Evolutionary conservation across 2,329 filamentous ascomycete species (phyloP).

Genomic region (Aspergillus transmontanensis): DNA sequence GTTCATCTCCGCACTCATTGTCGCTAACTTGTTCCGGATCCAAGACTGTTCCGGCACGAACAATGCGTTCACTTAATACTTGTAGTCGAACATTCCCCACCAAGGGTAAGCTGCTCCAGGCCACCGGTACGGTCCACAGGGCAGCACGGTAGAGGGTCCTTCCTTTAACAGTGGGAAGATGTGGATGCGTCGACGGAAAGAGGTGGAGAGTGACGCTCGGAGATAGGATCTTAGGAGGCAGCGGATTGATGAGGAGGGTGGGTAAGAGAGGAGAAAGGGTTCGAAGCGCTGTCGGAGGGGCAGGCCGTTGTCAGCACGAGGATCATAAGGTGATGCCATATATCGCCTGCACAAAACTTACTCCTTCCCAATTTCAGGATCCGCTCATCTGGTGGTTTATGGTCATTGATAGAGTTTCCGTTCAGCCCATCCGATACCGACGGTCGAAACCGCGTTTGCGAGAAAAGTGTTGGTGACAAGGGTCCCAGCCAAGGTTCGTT

Average conservation of each 20-base stretch:
- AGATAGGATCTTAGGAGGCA: constrained; percentile 64
- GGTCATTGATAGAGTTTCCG: constrained; percentile 34
- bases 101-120: constrained; percentile 90
- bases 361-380: constrained; percentile 65
- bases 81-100: constrained; percentile 86
- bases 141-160: constrained; percentile 89
- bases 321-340: background rate
- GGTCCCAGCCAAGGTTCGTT: constrained; percentile 39
- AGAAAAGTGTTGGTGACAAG: constrained; percentile 26
- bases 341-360: constrained; percentile 36
- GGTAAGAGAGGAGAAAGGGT: constrained; percentile 65
- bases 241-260: constrained; percentile 61
- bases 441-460: constrained; percentile 24
- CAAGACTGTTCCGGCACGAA: constrained; percentile 52
- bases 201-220: constrained; percentile 64
- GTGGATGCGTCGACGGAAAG: constrained; percentile 63
- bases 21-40: constrained; percentile 36
- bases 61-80: constrained; percentile 88
- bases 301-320: constrained; percentile 14
- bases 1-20: constrained; percentile 59
- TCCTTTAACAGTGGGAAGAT: constrained; percentile 86
- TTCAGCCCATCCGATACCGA: constrained; percentile 26
- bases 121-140: constrained; percentile 92
- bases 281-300: constrained; percentile 53
- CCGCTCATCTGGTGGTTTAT: constrained; percentile 59